A percentile compares a stretch with the other conserved stretches of the same genome.
Conservation (phyloP, 495 filamentous ascomycete genomes). For the Penicillium angulare region DNA sequence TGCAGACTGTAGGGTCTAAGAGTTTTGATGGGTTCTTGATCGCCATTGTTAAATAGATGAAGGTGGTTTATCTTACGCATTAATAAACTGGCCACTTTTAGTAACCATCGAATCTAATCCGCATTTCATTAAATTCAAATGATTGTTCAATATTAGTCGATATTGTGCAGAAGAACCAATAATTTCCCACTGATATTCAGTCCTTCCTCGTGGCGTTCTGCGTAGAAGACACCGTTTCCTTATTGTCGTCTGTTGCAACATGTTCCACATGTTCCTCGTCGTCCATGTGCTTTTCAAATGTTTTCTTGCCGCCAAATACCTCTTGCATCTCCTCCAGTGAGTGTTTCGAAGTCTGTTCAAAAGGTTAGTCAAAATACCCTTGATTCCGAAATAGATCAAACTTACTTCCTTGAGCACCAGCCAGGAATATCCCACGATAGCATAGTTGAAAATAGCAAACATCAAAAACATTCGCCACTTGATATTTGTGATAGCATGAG, state of each 20-base stretch:
- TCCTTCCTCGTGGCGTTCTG: background rate
- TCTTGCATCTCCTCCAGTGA: conserved; percentile 40
- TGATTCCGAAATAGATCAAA: background rate
- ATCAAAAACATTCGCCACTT: conserved; percentile 54
- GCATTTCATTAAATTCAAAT: too few species aligned
- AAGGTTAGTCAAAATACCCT: background rate
- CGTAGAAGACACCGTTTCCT: background rate
- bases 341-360: conserved; percentile 25
- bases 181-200: too few species aligned
- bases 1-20: conserved; percentile 54
- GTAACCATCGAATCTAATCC: too few species aligned
- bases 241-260: background rate
- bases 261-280: conserved; percentile 5
- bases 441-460: conserved; percentile 54
- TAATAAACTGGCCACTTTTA: too few species aligned
- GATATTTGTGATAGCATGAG: conserved; percentile 50
- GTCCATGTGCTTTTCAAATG: conserved; percentile 11
- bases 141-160: too few species aligned
- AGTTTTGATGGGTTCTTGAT: conserved; percentile 50
- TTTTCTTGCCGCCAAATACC: conserved; percentile 26
- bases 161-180: too few species aligned
- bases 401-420: conserved; percentile 47
- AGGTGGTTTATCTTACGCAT: too few species aligned
- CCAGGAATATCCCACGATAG: conserved; percentile 44
- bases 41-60: conserved; percentile 22